Evolutionary conservation across 768 basidiomycete species (phyloP).

Genomic region (Cystobasidium ongulense): DNA sequence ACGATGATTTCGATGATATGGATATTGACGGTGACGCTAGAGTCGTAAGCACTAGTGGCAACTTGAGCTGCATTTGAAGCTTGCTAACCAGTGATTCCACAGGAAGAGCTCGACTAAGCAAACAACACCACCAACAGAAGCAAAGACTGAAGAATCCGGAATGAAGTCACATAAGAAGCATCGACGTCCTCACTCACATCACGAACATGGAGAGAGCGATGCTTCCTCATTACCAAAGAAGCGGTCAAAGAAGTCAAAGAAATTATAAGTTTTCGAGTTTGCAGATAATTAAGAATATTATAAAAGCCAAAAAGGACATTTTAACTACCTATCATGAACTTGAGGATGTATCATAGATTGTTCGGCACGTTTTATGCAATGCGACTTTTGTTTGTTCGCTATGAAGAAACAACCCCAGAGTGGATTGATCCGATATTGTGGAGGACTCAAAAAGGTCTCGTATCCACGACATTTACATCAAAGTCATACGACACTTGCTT

Average conservation of each 20-base stretch:
- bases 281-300: no score
- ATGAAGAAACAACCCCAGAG: no score
- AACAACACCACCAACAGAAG: neutral
- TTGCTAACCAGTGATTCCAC: neutral
- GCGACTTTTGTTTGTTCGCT: no score
- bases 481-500: neutral
- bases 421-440: no score
- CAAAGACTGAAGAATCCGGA: neutral
- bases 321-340: no score
- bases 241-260: neutral
- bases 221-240: neutral
- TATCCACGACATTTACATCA: neutral
- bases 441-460: no score
- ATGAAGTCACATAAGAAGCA: neutral
- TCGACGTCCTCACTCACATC: neutral
- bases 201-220: neutral
- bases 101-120: slow-evolving; percentile 31
- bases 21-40: slow-evolving; percentile 29
- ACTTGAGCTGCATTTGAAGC: neutral
- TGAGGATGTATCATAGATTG: no score
- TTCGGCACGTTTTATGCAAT: no score
- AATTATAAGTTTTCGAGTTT: neutral
- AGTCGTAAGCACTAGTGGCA: slow-evolving; percentile 18
- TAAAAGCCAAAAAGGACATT: no score
- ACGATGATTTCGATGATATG: slow-evolving; percentile 56